phyloP scores from a whole-genome alignment of 257 asterid species.

The Penstemon newberryi region DNA sequence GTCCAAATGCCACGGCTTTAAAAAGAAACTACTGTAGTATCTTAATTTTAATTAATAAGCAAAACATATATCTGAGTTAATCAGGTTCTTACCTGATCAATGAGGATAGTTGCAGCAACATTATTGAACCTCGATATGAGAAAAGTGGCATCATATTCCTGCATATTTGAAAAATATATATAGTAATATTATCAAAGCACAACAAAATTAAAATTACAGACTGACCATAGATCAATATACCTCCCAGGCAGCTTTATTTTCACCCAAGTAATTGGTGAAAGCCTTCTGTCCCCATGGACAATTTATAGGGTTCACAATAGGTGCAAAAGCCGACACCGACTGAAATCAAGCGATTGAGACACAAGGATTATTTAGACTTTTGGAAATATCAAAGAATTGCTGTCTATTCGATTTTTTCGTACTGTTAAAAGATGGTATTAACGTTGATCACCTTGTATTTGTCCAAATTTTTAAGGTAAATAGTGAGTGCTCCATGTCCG shows the following conservation, averaged over 20 bases:
- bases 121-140: constrained; percentile 64
- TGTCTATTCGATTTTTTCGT: background rate
- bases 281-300: constrained; percentile 99
- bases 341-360: constrained; percentile 26
- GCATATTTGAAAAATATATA: constrained; percentile 32
- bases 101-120: constrained; percentile 77
- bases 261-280: constrained; percentile 86
- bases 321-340: constrained; percentile 97
- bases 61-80: background rate
- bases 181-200: constrained; percentile 10
- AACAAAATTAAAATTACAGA: no score
- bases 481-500: constrained; percentile 95
- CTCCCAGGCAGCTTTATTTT: constrained; percentile 85
- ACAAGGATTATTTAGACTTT: no score
- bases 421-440: no score
- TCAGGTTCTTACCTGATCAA: constrained; percentile 72
- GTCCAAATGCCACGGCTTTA: no score
- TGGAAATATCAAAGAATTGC: background rate
- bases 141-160: constrained; percentile 90
- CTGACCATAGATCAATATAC: constrained; percentile 34
- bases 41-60: background rate
- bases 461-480: constrained; percentile 85
- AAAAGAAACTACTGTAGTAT: no score
- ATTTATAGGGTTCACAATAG: constrained; percentile 72
- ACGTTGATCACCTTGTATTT: constrained; percentile 72